phyloP scores from a whole-genome alignment of 306 rosid genomes.

The Gastrolobium villosum region DNA sequence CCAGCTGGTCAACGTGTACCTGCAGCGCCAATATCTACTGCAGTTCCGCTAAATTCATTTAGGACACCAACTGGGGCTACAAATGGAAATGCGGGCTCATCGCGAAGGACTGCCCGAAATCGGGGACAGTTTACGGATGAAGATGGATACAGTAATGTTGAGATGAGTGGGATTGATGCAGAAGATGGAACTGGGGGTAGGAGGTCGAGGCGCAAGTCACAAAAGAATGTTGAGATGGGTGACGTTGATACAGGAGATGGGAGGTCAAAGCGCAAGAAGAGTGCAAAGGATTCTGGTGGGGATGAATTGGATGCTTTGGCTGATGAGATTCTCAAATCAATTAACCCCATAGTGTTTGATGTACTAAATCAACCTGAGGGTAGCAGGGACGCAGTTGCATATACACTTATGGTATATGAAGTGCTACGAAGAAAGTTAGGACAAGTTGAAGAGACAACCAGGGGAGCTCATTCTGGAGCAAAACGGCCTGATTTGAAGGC shows the following conservation, averaged over 20 bases:
- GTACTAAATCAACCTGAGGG: conserved; percentile 67
- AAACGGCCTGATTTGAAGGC: conserved; percentile 88
- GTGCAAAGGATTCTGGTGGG: conserved; percentile 50
- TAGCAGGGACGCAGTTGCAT: conserved; percentile 58
- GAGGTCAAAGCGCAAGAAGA: conserved; percentile 58
- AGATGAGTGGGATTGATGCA: conserved; percentile 47
- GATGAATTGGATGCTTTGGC: conserved; percentile 64
- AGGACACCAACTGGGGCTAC: conserved; percentile 66
- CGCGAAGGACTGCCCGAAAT: conserved; percentile 48
- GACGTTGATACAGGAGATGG: conserved; percentile 56
- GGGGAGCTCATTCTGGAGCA: conserved; percentile 60
- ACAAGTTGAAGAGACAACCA: conserved; percentile 71
- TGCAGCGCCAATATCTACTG: conserved; percentile 56
- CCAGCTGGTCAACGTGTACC: conserved; percentile 54
- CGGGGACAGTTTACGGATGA: conserved; percentile 45
- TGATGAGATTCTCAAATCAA: conserved; percentile 58
- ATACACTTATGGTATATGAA: conserved; percentile 65
- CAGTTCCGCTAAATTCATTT: conserved; percentile 79
- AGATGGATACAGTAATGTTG: conserved; percentile 55
- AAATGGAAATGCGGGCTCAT: conserved; percentile 56
- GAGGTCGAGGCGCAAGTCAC: conserved; percentile 49
- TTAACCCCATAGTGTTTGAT: conserved; percentile 57
- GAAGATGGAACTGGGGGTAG: conserved; percentile 56
- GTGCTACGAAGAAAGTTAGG: conserved; percentile 73
- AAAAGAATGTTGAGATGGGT: conserved; percentile 43